Percentiles rank a stretch among this genome's conserved stretches.
phyloP scores from a whole-genome alignment of 2,329 filamentous ascomycete genomes.

The Apiospora hydei region DNA sequence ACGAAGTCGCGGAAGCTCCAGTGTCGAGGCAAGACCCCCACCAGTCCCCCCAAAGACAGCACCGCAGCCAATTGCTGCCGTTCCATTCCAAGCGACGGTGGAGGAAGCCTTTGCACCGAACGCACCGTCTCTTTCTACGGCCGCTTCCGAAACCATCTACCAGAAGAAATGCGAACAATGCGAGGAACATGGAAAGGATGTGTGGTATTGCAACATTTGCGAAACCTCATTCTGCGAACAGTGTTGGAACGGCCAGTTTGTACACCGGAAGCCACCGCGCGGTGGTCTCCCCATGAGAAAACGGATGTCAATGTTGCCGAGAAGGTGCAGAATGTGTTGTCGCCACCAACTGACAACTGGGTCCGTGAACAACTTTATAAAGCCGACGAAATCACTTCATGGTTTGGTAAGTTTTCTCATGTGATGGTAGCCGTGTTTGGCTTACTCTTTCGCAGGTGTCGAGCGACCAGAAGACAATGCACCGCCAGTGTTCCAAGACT shows the following conservation, averaged over 20 bases:
- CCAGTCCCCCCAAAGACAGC: background rate
- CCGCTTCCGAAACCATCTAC: background rate
- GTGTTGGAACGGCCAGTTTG: constrained; percentile 19
- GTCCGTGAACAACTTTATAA: constrained; percentile 24
- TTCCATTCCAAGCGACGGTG: background rate
- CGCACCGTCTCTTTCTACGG: background rate
- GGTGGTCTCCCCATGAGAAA: constrained; percentile 21
- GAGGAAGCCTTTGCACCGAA: background rate
- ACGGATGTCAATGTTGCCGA: constrained; percentile 21
- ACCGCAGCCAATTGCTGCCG: background rate
- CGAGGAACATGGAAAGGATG: constrained; percentile 1
- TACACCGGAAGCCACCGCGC: constrained; percentile 21
- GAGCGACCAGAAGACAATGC: constrained; percentile 24
- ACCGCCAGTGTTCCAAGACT: constrained; percentile 47
- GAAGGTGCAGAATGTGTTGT: constrained; percentile 23
- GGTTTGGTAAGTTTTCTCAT: constrained; percentile 19
- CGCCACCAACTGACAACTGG: constrained; percentile 12
- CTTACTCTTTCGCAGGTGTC: constrained; percentile 22
- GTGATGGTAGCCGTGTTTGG: background rate
- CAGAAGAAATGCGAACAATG: constrained; percentile 23
- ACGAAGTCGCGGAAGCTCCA: background rate
- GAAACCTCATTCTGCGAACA: constrained; percentile 20
- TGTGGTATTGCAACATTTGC: constrained; percentile 25
- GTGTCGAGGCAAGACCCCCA: background rate
- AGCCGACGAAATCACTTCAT: constrained; percentile 21